Conservation (phyloP, 2,329 filamentous ascomycete genomes). For the Colletotrichum cereale region DNA sequence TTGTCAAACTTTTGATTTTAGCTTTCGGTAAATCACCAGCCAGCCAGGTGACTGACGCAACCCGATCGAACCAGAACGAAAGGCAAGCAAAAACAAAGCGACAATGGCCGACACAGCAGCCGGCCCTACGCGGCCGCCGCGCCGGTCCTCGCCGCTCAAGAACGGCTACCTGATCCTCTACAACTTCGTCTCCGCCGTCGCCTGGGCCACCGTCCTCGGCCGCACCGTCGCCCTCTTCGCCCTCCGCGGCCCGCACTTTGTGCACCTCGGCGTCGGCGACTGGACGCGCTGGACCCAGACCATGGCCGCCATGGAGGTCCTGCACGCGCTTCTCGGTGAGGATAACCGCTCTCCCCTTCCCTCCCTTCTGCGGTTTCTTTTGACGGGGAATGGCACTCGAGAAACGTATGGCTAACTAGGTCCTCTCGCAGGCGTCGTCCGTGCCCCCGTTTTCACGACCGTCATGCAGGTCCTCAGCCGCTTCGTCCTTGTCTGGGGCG, state of each 20-base stretch:
- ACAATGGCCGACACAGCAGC: constrained; percentile 40
- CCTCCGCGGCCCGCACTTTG: constrained; percentile 66
- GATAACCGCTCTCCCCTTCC: constrained; percentile 18
- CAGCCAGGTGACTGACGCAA: not conserved
- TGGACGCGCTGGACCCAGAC: constrained; percentile 88
- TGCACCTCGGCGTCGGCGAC: constrained; percentile 72
- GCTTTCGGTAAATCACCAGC: not conserved
- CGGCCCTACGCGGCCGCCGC: constrained; percentile 39
- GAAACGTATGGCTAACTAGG: constrained; percentile 8
- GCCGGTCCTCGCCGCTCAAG: constrained; percentile 60
- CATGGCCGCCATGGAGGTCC: constrained; percentile 82
- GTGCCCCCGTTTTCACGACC: constrained; percentile 87
- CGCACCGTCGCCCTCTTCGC: constrained; percentile 71
- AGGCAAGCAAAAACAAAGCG: not conserved
- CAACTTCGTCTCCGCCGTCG: constrained; percentile 81
- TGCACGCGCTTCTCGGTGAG: constrained; percentile 83
- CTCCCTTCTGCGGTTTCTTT: not conserved
- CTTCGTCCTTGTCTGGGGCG: constrained; percentile 88
- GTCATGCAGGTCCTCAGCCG: constrained; percentile 90
- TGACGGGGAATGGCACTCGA: not conserved
- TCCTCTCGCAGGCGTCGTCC: constrained; percentile 76
- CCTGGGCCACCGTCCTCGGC: constrained; percentile 84
- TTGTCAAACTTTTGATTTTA: not conserved
- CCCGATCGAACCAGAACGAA: not conserved
- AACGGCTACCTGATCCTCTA: constrained; percentile 84